These are phyloP conservation scores for Botrytis sinoallii DNA, from an alignment of 2,329 filamentous ascomycete genomes.

Conservation along the genomic window DNA sequence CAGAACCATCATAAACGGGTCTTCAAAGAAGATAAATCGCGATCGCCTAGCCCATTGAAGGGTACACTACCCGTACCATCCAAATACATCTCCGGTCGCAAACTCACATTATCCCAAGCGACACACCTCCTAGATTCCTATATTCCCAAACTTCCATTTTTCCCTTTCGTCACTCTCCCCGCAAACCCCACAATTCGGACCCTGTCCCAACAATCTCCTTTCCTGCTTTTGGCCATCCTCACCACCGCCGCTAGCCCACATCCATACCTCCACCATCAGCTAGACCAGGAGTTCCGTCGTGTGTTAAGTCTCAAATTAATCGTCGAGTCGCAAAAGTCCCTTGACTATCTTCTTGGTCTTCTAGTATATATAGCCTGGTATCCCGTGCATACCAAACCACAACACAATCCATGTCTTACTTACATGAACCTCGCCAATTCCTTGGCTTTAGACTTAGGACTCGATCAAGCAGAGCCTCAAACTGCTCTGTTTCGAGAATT, in stretches of 20 bases:
- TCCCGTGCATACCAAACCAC: conserved; percentile 34
- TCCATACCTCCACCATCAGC: conserved; percentile 30
- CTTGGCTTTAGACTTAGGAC: conserved; percentile 37
- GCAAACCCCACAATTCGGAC: conserved; percentile 28
- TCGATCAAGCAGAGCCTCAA: conserved; percentile 31
- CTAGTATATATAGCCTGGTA: conserved; percentile 59
- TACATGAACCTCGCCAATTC: conserved; percentile 38
- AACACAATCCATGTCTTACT: conserved; percentile 34
- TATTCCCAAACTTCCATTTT: conserved; percentile 25
- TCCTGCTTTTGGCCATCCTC: conserved; percentile 34
- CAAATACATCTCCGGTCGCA: conserved; percentile 26
- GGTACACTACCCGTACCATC: neutral
- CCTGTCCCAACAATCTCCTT: conserved; percentile 31
- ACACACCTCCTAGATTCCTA: conserved; percentile 29
- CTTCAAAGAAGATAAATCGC: conserved; percentile 23
- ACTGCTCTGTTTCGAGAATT: conserved; percentile 26
- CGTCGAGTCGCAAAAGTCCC: conserved; percentile 53
- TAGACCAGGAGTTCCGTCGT: conserved; percentile 34
- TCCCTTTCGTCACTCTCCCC: conserved; percentile 34
- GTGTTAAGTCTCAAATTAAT: conserved; percentile 41
- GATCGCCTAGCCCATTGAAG: conserved; percentile 3
- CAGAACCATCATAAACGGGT: conserved; percentile 30
- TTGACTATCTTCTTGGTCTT: conserved; percentile 57
- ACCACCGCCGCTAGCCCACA: conserved; percentile 30
- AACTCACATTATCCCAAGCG: conserved; percentile 29